Conservation (phyloP, 2,329 filamentous ascomycete genomes). For the Xylariaceae sp. region DNA sequence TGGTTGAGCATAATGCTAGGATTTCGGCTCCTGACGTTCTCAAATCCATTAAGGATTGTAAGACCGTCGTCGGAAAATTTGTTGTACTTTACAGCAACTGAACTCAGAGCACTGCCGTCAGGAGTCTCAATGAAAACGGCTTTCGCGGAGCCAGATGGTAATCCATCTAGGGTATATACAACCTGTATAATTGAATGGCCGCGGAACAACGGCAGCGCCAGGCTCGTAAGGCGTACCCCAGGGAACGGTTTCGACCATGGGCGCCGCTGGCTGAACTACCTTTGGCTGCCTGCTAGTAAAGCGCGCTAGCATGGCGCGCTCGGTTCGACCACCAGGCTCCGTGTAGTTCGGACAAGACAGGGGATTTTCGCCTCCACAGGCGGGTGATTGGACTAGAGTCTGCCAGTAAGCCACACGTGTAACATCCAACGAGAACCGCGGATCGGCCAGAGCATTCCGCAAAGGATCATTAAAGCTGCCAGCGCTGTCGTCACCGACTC, state of each 20-base stretch:
- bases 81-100: slow-evolving; percentile 43
- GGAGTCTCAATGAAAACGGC: slow-evolving; percentile 27
- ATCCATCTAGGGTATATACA: slow-evolving; percentile 30
- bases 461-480: slow-evolving; percentile 50
- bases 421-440: slow-evolving; percentile 48
- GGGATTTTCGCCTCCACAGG: slow-evolving; percentile 51
- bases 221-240: slow-evolving; percentile 45
- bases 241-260: too few relatives aligned
- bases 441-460: slow-evolving; percentile 56
- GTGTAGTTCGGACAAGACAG: slow-evolving; percentile 48
- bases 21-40: slow-evolving; percentile 41
- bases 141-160: slow-evolving; percentile 23
- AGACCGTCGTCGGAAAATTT: slow-evolving; percentile 46
- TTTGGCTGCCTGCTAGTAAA: too few relatives aligned
- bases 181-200: slow-evolving; percentile 12
- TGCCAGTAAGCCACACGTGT: slow-evolving; percentile 52
- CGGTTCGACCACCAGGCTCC: slow-evolving; percentile 44
- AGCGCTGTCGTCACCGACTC: slow-evolving; percentile 40
- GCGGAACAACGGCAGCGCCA: slow-evolving; percentile 2
- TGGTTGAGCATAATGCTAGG: slow-evolving; percentile 33
- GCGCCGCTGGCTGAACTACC: too few relatives aligned
- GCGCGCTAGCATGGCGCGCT: slow-evolving; percentile 50
- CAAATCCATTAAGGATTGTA: slow-evolving; percentile 42
- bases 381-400: slow-evolving; percentile 44
- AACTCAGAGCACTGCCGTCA: slow-evolving; percentile 23